Evolutionary conservation across 1,284 basidiomycete species (phyloP).

Genomic region (Leccinum huronense): DNA sequence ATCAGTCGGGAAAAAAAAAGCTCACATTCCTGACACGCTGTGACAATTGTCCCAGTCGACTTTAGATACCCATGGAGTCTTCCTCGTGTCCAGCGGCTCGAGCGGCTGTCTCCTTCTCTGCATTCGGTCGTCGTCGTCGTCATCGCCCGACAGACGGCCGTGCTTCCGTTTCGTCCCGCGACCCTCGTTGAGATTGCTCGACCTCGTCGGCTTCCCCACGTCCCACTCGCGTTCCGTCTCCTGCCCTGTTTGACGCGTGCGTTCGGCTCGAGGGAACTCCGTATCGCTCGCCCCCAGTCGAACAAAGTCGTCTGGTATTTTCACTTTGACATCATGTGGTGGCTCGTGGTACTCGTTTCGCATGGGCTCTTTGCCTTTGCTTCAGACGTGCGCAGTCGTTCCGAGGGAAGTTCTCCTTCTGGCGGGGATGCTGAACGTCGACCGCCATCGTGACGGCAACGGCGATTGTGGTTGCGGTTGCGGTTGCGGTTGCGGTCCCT

Average conservation of each 20-base stretch:
- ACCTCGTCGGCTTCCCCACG: constrained; percentile 32
- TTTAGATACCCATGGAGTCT: constrained; percentile 77
- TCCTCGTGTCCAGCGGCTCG: constrained; percentile 49
- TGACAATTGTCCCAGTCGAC: constrained; percentile 77
- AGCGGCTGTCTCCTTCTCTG: constrained; percentile 48
- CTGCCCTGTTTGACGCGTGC: constrained; percentile 30
- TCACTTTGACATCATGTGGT: constrained; percentile 12
- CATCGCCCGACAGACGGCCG: constrained; percentile 38
- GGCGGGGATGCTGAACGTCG: constrained; percentile 18
- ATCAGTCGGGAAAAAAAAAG: constrained; percentile 1
- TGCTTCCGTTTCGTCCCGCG: constrained; percentile 42
- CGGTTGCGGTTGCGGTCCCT: constrained; percentile 1
- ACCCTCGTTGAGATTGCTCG: constrained; percentile 26
- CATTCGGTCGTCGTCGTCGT: constrained; percentile 45
- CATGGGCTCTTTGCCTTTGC: constrained; percentile 21
- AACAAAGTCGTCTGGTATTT: constrained; percentile 54
- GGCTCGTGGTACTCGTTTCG: constrained; percentile 12
- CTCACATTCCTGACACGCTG: constrained; percentile 79
- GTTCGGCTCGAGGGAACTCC: constrained; percentile 27
- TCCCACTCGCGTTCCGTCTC: constrained; percentile 46
- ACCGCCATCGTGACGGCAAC: background rate
- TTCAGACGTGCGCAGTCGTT: constrained; percentile 23
- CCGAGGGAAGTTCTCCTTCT: constrained; percentile 9
- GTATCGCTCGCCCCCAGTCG: constrained; percentile 46
- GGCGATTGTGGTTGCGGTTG: background rate